A percentile compares a stretch with the other conserved stretches of the same genome.
Evolutionary conservation across 2,329 filamentous ascomycete genomes (phyloP).

Genomic region (Chaetomium sp.): DNA sequence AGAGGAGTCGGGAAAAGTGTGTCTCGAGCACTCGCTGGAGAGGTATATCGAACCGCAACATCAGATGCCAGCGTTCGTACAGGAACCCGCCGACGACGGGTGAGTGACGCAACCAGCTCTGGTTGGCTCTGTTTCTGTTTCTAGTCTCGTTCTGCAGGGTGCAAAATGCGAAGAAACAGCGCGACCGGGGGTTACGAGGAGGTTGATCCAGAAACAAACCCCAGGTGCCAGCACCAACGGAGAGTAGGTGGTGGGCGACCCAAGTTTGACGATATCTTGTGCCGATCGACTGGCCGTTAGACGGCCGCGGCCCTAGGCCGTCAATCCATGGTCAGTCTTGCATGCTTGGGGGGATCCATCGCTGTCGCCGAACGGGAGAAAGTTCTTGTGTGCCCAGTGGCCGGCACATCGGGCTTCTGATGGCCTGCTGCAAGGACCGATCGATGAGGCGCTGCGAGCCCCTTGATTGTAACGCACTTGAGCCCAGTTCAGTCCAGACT

Average conservation of each 20-base stretch:
- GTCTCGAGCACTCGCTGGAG: slow-evolving; percentile 3
- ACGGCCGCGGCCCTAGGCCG: slow-evolving; percentile 11
- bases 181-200: slow-evolving; percentile 8
- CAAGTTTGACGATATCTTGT: neutral
- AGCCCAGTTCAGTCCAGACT: neutral
- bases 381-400: too few relatives aligned
- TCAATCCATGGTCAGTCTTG: neutral
- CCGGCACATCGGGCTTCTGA: too few relatives aligned
- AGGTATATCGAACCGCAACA: slow-evolving; percentile 14
- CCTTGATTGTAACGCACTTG: too few relatives aligned
- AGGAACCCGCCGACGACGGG: neutral
- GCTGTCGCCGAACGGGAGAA: too few relatives aligned
- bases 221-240: slow-evolving; percentile 12
- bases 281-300: slow-evolving; percentile 12
- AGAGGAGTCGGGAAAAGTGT: slow-evolving; percentile 1
- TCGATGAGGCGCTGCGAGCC: too few relatives aligned
- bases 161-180: slow-evolving; percentile 9
- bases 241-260: slow-evolving; percentile 2
- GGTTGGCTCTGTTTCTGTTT: neutral
- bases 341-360: too few relatives aligned
- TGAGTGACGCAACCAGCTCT: slow-evolving; percentile 10
- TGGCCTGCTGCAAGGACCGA: too few relatives aligned
- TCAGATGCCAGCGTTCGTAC: neutral
- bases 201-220: slow-evolving; percentile 10
- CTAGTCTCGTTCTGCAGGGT: too few relatives aligned